Base-by-base conservation (phyloP, 345 rosid species). In the Mangifera indica region DNA sequence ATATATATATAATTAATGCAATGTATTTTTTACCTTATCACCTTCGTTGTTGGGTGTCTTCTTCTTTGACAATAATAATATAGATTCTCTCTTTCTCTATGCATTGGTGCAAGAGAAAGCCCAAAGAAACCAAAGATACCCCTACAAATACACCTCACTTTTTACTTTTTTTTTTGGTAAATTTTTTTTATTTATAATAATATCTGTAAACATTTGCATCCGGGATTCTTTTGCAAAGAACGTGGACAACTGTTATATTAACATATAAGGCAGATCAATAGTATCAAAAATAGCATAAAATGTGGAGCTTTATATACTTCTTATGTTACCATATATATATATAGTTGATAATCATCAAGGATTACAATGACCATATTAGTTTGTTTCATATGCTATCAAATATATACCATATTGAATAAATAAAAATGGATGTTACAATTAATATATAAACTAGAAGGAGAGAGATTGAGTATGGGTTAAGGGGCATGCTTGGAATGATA, bases 31-130 rank as follows among this genome's bases (percentile, higher is more conserved):
- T 51, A 5, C 10, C 34, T 3, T 54, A 24, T 73, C 66, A 12
- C 72, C 49, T 56, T 65, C 48, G 26, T 26, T 4, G 52, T 56
- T 66, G 68, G 52, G 71, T 42, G 72, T 67, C 77, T 67, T 60
- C 69, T 67, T 75, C 79, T 67, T 53, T 60, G 76, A 61, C 22
- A 69, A 66, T 29, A 45, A 60, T 48, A 17, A 58, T n/a, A 72
- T 51, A 74, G 81, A 62, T 71, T 73, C 72, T 65, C 77, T 34
- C 72, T 59, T 48, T 46, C 71, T 66, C 65, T 60, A 51, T 53
- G 81, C 85, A 77, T 81, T 79, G 90, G 80, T 78, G 68, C 81
- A 77, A 83, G 88, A 60, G 53, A 84, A 86, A 85, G 89, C 62
- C 78, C 72, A 70, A 80, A 83, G 76, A 80, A 83, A 79, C 75